These are phyloP conservation scores for Scleroderma bovista DNA, from an alignment of 768 basidiomycete species.

Conservation along the genomic window DNA sequence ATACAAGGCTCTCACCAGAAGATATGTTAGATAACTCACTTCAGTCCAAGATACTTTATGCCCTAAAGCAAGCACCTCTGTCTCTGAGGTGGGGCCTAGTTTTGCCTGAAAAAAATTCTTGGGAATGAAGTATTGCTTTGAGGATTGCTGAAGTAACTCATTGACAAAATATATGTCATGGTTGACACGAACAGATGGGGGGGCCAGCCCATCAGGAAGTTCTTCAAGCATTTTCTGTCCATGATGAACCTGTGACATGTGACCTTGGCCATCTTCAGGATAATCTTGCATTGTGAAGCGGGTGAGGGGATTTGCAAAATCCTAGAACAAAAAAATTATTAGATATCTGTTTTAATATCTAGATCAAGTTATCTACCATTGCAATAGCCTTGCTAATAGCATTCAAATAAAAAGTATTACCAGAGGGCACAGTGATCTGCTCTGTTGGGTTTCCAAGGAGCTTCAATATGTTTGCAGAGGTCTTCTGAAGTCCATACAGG, in stretches of 20 bases:
- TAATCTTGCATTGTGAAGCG: constrained; percentile 22
- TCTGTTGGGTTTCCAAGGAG: constrained; percentile 17
- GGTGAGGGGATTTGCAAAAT: constrained; percentile 21
- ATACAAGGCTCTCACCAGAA: too few relatives aligned
- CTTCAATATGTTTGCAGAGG: constrained; percentile 10
- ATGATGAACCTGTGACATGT: constrained; percentile 22
- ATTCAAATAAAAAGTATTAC: constrained; percentile 24
- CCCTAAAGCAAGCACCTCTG: not conserved
- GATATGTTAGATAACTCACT: too few relatives aligned
- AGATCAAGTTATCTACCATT: too few relatives aligned
- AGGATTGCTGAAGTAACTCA: constrained; percentile 10
- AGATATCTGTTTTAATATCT: too few relatives aligned
- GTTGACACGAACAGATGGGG: constrained; percentile 17
- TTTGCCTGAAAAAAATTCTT: not conserved
- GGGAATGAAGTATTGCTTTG: not conserved
- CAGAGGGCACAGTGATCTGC: constrained; percentile 13
- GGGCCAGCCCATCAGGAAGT: constrained; percentile 5
- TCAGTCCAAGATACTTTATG: not conserved
- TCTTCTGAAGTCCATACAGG: constrained; percentile 9
- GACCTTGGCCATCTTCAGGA: constrained; percentile 17
- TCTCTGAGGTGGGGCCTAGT: not conserved
- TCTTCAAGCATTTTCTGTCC: constrained; percentile 27
- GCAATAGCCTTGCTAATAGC: not conserved
- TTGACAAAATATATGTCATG: constrained; percentile 17
- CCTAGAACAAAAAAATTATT: constrained; percentile 8